Evolutionary conservation across 163 green algal species (phyloP).

Genomic region (Coccomyxa subellipsoidea): DNA sequence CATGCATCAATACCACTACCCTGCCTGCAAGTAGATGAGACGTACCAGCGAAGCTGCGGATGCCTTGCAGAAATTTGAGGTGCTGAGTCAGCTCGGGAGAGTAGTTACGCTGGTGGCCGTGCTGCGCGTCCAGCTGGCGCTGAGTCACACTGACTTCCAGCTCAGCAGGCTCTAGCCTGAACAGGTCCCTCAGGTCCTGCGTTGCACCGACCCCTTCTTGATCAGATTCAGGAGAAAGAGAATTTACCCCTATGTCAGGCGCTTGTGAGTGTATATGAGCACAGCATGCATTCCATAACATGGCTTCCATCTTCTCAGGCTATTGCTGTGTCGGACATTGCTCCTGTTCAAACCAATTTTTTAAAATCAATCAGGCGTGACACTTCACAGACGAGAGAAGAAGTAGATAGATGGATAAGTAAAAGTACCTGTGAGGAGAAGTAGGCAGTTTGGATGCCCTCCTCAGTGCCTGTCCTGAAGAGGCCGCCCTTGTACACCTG

Average conservation of each 20-base stretch:
- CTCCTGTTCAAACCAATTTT: too few relatives aligned
- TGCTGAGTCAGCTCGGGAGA: conserved; percentile 41
- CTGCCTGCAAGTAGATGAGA: too few relatives aligned
- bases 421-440: conserved; percentile 54
- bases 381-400: too few relatives aligned
- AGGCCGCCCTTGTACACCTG: conserved; percentile 95
- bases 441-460: conserved; percentile 70
- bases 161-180: conserved; percentile 58
- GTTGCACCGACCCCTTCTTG: neutral
- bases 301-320: too few relatives aligned
- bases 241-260: too few relatives aligned
- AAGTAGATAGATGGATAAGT: neutral
- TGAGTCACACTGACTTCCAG: conserved; percentile 64
- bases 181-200: conserved; percentile 82
- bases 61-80: conserved; percentile 39
- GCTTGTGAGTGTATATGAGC: neutral
- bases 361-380: too few relatives aligned
- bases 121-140: conserved; percentile 65
- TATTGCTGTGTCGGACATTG: too few relatives aligned
- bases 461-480: conserved; percentile 63
- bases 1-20: too few relatives aligned
- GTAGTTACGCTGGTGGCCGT: conserved; percentile 52
- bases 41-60: conserved; percentile 51
- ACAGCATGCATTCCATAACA: too few relatives aligned
- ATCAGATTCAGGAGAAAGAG: neutral